Conservation (phyloP, 2,329 filamentous ascomycete species). For the Aschersonia sp. region DNA sequence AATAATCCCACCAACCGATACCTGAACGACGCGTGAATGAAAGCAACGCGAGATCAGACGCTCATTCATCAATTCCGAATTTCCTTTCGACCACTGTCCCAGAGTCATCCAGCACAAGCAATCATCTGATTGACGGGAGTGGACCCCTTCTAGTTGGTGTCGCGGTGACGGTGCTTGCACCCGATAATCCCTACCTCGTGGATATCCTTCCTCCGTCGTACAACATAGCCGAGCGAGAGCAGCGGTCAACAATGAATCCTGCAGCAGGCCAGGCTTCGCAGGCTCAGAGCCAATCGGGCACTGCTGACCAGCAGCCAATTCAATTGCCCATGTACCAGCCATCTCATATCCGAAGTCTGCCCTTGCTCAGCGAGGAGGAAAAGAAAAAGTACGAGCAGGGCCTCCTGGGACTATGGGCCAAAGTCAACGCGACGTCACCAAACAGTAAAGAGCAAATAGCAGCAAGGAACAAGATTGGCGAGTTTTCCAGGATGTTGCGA, state of each 20-base stretch:
- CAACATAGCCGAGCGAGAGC: background rate
- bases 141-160: too few species aligned
- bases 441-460: constrained; percentile 33
- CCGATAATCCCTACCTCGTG: background rate
- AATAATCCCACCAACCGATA: too few species aligned
- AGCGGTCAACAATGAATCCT: constrained; percentile 10
- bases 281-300: constrained; percentile 11
- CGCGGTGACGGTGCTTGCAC: background rate
- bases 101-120: too few species aligned
- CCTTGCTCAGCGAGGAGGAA: constrained; percentile 37
- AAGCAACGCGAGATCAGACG: too few species aligned
- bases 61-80: too few species aligned
- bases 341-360: constrained; percentile 34
- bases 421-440: constrained; percentile 30
- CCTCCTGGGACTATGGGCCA: constrained; percentile 36
- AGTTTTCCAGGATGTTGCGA: constrained; percentile 44
- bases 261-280: constrained; percentile 10
- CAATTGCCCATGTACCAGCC: constrained; percentile 32
- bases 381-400: constrained; percentile 45
- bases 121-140: too few species aligned
- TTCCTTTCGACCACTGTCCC: too few species aligned
- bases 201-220: background rate
- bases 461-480: constrained; percentile 41
- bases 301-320: constrained; percentile 11
- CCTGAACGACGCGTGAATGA: too few species aligned